Conservation (phyloP, 2,329 filamentous ascomycete species). For the Ophiognomonia clavigignenti-juglandacearum region DNA sequence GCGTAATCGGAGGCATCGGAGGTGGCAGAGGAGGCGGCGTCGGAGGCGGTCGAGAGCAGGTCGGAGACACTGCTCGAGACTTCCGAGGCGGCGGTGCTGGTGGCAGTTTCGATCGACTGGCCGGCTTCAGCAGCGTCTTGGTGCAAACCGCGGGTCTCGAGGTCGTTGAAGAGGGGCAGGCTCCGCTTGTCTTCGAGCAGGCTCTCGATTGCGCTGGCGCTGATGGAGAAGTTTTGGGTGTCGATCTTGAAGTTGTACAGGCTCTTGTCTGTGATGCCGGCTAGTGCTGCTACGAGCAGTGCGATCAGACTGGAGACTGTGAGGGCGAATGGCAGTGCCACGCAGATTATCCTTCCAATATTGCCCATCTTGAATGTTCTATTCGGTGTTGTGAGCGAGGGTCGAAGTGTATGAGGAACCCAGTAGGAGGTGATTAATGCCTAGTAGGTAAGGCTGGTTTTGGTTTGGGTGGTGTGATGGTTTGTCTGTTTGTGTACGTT, state of each 20-base stretch:
- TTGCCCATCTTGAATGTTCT: conserved; percentile 1
- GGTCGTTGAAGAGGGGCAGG: conserved; percentile 10
- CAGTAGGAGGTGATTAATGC: no score
- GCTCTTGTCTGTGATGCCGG: conserved; percentile 50
- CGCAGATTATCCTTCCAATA: conserved; percentile 76
- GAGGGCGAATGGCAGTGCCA: conserved; percentile 79
- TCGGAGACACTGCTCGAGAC: background rate
- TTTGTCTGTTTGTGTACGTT: no score
- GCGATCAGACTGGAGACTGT: conserved; percentile 74
- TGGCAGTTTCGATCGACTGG: background rate
- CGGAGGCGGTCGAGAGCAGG: conserved; percentile 4
- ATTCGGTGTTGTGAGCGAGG: no score
- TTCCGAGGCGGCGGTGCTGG: conserved; percentile 4
- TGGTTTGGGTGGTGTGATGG: no score
- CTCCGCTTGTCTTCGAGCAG: conserved; percentile 19
- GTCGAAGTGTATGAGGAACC: no score
- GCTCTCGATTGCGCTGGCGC: conserved; percentile 32
- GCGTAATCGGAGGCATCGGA: background rate
- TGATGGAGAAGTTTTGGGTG: conserved; percentile 53
- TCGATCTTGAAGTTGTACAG: conserved; percentile 59
- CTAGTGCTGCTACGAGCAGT: conserved; percentile 52
- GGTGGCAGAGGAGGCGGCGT: conserved; percentile 5
- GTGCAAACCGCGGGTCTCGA: conserved; percentile 20
- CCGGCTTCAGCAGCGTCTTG: background rate
- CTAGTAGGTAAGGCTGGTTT: no score